Evolutionary conservation across 495 filamentous ascomycete species (phyloP).

Genomic region (Podospora bellae-mahoneyi): DNA sequence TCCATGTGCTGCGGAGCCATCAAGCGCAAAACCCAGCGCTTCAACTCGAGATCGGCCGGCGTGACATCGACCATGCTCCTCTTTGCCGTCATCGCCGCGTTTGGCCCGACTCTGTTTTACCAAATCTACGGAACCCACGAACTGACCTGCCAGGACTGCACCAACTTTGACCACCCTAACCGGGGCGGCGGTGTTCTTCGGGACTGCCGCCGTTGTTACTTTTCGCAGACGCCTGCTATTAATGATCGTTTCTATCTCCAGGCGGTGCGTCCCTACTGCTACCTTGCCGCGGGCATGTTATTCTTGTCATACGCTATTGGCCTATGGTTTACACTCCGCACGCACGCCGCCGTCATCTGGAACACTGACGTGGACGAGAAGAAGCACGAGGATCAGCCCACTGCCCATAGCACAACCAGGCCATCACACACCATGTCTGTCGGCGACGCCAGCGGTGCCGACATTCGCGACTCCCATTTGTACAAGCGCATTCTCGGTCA

Average conservation of each 20-base stretch:
- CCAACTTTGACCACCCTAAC: constrained; percentile 42
- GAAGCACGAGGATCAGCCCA: constrained; percentile 51
- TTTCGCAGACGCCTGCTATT: constrained; percentile 81
- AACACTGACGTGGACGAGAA: constrained; percentile 84
- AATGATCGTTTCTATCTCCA: constrained; percentile 82
- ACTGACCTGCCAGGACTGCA: constrained; percentile 80
- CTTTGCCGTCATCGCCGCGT: constrained; percentile 95
- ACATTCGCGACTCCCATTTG: constrained; percentile 77
- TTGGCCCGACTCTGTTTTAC: constrained; percentile 97
- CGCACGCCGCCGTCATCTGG: constrained; percentile 97
- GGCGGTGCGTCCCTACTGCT: constrained; percentile 91
- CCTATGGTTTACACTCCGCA: constrained; percentile 92
- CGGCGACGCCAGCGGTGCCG: constrained; percentile 42
- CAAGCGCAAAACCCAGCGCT: constrained; percentile 96
- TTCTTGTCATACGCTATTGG: constrained; percentile 94
- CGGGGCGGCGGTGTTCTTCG: constrained; percentile 32
- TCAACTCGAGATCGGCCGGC: constrained; percentile 95
- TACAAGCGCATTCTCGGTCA: constrained; percentile 94
- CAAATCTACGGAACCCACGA: constrained; percentile 98
- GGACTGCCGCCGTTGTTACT: constrained; percentile 92
- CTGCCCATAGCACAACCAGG: constrained; percentile 37
- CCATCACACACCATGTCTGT: constrained; percentile 39
- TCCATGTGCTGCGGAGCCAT: constrained; percentile 99
- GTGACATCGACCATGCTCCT: constrained; percentile 98
- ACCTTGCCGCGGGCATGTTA: constrained; percentile 75